phyloP scores from a whole-genome alignment of 2,329 filamentous ascomycete species.

The Claviceps capensis region DNA sequence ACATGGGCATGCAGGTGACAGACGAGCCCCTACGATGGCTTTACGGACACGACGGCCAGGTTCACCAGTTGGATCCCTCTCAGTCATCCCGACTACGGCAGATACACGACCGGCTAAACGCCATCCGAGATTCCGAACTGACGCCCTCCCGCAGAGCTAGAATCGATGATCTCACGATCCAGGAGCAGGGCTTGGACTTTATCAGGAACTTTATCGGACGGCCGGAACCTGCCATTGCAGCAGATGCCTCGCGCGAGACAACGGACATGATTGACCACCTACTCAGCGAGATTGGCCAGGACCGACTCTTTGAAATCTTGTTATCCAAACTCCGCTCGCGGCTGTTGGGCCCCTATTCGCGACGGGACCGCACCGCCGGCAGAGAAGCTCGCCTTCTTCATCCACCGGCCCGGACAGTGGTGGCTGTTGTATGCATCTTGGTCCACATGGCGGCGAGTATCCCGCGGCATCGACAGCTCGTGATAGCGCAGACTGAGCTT shows the following conservation, averaged over 20 bases:
- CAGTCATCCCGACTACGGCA: conserved; percentile 30
- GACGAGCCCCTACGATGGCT: conserved; percentile 29
- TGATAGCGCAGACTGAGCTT: conserved; percentile 64
- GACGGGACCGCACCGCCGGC: conserved; percentile 21
- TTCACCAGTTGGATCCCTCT: conserved; percentile 21
- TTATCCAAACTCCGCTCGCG: conserved; percentile 60
- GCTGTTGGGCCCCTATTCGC: conserved; percentile 37
- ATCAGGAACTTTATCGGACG: conserved; percentile 78
- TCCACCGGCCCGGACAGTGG: conserved; percentile 56
- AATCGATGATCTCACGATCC: conserved; percentile 69
- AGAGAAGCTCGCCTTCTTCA: conserved; percentile 38
- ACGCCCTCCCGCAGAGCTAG: conserved; percentile 54
- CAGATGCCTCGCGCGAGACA: conserved; percentile 37
- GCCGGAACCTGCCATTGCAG: conserved; percentile 29
- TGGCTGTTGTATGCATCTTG: conserved; percentile 66
- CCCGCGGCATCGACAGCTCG: conserved; percentile 61
- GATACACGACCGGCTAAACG: conserved; percentile 34
- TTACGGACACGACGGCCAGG: conserved; percentile 17
- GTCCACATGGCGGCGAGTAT: conserved; percentile 79
- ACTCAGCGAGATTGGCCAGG: conserved; percentile 60
- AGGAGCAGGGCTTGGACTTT: conserved; percentile 83
- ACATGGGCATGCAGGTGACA: conserved; percentile 40
- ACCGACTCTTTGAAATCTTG: conserved; percentile 69
- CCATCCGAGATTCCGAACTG: conserved; percentile 50
- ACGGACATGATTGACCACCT: conserved; percentile 74